These are phyloP conservation scores for Serendipita sp. DNA, from an alignment of 768 basidiomycete species.

Conservation along the genomic window DNA sequence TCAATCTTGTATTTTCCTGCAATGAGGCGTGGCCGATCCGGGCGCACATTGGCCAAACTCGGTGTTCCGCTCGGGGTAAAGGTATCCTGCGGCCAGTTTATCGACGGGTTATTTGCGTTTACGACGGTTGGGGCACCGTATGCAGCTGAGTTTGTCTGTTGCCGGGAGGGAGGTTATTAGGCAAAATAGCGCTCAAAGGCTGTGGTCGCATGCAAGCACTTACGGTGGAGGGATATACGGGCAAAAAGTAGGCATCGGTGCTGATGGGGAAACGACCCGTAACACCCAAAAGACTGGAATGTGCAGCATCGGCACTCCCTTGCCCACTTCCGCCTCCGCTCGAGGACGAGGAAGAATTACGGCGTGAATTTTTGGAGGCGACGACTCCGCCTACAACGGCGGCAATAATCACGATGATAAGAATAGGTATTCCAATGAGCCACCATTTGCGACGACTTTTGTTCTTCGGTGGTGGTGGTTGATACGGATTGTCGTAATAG, in stretches of 20 bases:
- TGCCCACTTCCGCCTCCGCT: not conserved
- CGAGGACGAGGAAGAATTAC: constrained; percentile 20
- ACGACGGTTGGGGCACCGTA: constrained; percentile 61
- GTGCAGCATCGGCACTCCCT: constrained; percentile 35
- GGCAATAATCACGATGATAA: constrained; percentile 23
- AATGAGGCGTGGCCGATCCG: constrained; percentile 79
- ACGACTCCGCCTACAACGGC: constrained; percentile 56
- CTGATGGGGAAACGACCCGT: constrained; percentile 57
- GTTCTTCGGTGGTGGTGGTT: not conserved
- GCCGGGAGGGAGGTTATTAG: not conserved
- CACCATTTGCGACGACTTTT: constrained; percentile 21
- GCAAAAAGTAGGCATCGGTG: constrained; percentile 68
- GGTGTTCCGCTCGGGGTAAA: constrained; percentile 48
- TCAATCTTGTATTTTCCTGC: constrained; percentile 88
- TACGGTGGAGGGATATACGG: constrained; percentile 79
- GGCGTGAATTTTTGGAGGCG: constrained; percentile 42
- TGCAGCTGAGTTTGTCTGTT: constrained; percentile 63
- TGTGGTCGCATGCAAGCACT: constrained; percentile 24
- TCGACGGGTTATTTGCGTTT: constrained; percentile 28
- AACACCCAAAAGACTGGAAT: constrained; percentile 41
- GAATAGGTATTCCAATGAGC: constrained; percentile 20
- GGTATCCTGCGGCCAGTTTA: constrained; percentile 69
- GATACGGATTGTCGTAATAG: constrained; percentile 4
- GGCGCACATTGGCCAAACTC: constrained; percentile 40
- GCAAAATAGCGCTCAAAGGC: not conserved